Evolutionary conservation across 2,329 filamentous ascomycete species (phyloP).

Genomic region (Magnaporthales sp.): DNA sequence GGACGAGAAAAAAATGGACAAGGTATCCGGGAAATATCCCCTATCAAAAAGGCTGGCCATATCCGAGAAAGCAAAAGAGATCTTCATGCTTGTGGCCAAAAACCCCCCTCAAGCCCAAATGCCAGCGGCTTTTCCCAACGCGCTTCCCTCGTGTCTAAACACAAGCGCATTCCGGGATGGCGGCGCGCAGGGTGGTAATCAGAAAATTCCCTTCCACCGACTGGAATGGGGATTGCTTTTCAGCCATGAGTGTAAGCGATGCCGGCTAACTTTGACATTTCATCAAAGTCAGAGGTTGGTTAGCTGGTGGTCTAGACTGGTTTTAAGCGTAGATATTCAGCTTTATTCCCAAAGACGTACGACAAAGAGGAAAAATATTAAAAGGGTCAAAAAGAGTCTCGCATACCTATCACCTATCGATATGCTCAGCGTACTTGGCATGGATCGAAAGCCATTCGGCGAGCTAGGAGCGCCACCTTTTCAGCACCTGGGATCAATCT

Average conservation of each 20-base stretch:
- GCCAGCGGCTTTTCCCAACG: not conserved
- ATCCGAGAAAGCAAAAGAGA: not conserved
- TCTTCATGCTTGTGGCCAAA: not conserved
- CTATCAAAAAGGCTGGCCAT: not conserved
- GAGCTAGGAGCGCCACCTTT: not conserved
- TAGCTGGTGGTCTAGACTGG: not conserved
- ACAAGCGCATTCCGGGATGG: not conserved
- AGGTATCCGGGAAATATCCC: not conserved
- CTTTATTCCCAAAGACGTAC: not conserved
- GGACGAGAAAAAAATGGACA: not conserved
- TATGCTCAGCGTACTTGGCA: not conserved
- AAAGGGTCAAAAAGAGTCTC: not conserved
- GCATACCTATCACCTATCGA: not conserved
- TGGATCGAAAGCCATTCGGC: not conserved
- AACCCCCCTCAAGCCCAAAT: not conserved
- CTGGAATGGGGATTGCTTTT: not conserved
- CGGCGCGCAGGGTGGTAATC: not conserved
- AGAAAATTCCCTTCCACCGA: not conserved
- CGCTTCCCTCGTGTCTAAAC: not conserved
- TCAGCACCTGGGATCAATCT: not conserved
- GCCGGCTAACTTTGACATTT: not conserved
- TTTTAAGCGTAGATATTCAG: not conserved
- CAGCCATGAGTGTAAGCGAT: not conserved
- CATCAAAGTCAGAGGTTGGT: not conserved
- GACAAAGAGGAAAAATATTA: not conserved